Evolutionary conservation across 257 asterid species (phyloP), one percentile per base, ranked within the genome.

Genomic region (Solanum ahanhuiri): DNA sequence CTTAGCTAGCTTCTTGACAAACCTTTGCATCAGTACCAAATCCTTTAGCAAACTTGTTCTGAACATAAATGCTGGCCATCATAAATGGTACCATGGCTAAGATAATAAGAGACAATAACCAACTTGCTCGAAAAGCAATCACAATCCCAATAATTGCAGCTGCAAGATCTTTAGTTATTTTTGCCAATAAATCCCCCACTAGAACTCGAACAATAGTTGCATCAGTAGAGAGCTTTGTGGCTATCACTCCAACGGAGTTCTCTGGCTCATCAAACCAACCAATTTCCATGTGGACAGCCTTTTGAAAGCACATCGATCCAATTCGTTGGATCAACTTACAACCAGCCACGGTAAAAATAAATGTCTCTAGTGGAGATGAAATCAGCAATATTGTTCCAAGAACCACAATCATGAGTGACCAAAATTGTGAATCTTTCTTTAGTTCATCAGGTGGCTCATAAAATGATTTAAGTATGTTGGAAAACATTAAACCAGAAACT

Each of bases 1-100:
- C 45, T 41, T 41, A 41, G 12, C 48, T 41, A 41, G 57, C 57
- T 48, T 48, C 57, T 48, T 48, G 58, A 33, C 85, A 69, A 54
- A 93, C 94, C 95, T 92, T 94, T 14, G 96, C 91, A 76, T 94
- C 94, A 20, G 94, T 90, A 84, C 93, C 90, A 89, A 94, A 92
- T 25, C 98, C 96, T 84, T 85, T 90, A 88, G 91, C 64, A 88
- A 92, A 92, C 91, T 81, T 90, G 58, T 88, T 37, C 88, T 94
- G 96, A 22, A 88, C 88, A 83, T 90, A 90, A 77, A 95, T 92
- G 83, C 90, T 92, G 58, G 87, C 76, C 35, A 91, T 92, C 43
- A 94, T 89, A 11, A 94, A 89, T 25, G 98, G 98, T 41, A 91
- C 64, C 93, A 93, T 89, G 77, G 84, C 92, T 83, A 93, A 87